Conservation (phyloP, 2,329 filamentous ascomycete species). For the Aspergillus floridensis region DNA sequence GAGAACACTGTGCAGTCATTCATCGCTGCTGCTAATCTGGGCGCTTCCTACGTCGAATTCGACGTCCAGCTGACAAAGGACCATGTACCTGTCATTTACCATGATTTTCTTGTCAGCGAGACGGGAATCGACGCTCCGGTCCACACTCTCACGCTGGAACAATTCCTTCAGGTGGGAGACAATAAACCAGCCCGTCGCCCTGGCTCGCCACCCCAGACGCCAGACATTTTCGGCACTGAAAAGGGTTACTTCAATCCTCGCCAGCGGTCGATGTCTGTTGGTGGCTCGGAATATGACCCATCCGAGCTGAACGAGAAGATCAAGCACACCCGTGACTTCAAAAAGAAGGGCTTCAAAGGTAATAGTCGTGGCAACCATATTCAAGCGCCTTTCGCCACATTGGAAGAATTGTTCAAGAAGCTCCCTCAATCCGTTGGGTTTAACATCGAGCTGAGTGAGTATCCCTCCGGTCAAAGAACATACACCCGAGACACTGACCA, state of each 20-base stretch:
- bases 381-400: conserved; percentile 89
- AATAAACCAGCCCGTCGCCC: conserved; percentile 48
- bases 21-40: conserved; percentile 90
- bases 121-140: conserved; percentile 96
- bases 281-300: conserved; percentile 47
- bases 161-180: conserved; percentile 80
- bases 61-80: conserved; percentile 99
- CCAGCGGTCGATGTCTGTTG: conserved; percentile 60
- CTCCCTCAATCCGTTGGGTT: conserved; percentile 82
- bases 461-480: conserved; percentile 21
- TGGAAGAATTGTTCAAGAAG: conserved; percentile 88
- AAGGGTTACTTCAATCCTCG: conserved; percentile 23
- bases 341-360: conserved; percentile 90
- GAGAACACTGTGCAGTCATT: conserved; percentile 96
- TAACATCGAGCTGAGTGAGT: conserved; percentile 88
- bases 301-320: conserved; percentile 70
- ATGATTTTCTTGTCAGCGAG: conserved; percentile 96
- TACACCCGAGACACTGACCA: conserved; percentile 28
- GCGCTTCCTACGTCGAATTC: conserved; percentile 69
- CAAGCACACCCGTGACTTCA: conserved; percentile 96
- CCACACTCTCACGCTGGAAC: conserved; percentile 89
- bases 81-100: conserved; percentile 95
- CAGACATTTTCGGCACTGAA: conserved; percentile 12
- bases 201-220: conserved; percentile 42
- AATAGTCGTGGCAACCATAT: conserved; percentile 94